Evolutionary conservation across 257 asterid genomes (phyloP), one percentile per base, ranked within the genome.

Genomic region (Orobanche coerulescens): DNA sequence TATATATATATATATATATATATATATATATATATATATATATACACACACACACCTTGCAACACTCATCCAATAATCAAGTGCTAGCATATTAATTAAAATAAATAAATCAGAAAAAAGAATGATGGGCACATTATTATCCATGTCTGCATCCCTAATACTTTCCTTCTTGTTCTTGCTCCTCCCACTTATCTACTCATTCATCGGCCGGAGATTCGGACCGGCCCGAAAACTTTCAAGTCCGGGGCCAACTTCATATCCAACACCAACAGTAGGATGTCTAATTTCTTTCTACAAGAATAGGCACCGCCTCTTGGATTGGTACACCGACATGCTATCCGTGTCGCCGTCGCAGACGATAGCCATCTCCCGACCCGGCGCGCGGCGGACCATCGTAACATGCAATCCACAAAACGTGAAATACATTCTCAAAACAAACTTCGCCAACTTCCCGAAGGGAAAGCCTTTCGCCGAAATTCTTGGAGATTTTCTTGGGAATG

Each of bases 281-380:
- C n/a, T 84, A n/a, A 4, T 80, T 1, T 51, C 89, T 11, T 84
- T 84, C 84, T 79, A 78, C 82, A 76, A 72, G 69, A 84, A 84
- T 28, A 83, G 89, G 0, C 56, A 40, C 72, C 87, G 84, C 47
- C 61, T 80, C 43, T 54, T 81, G 2, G 84, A 82, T 24, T 85
- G 94, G 94, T 85, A 82, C 79, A 81, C 90, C n/a, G 82, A 79
- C 50, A 73, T 85, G 71, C 81, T 85, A 12, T 70, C 86, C 0
- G 40, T 50, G 1, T 77, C 88, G 16, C 66, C 77, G 10, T 61
- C 86, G 2, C 83, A 79, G 72, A 85, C 94, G 5, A 81, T 82
- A 22, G 49, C 48, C 9, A 23, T 82, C 30, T 69, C 81, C 40
- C 66, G 90, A 33, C 59, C 82, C 12, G 88, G 90, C 13, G 86